These are phyloP conservation scores for Hypoxylon lienhwacheense DNA, from an alignment of 495 filamentous ascomycete species.

Conservation along the genomic window DNA sequence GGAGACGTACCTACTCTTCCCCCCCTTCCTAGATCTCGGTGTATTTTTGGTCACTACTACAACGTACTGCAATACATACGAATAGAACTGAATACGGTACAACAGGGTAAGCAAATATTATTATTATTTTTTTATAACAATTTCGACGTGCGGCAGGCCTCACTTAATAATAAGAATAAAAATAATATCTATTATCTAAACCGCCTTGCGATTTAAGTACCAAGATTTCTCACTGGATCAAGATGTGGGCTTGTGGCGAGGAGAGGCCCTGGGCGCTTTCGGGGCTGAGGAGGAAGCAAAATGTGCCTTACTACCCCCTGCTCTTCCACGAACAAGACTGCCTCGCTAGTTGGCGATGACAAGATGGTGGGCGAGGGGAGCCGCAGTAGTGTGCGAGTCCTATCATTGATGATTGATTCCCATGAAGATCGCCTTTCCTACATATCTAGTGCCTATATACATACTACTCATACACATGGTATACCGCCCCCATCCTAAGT, in stretches of 20 bases:
- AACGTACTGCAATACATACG: constrained; percentile 22
- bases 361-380: constrained; percentile 28
- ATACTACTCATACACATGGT: constrained; percentile 1
- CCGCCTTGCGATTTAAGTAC: constrained; percentile 28
- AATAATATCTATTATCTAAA: constrained; percentile 19
- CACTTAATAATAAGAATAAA: constrained; percentile 10
- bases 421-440: constrained; percentile 24
- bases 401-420: constrained; percentile 30
- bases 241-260: constrained; percentile 27
- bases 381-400: constrained; percentile 38
- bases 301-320: constrained; percentile 37
- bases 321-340: constrained; percentile 16
- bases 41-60: constrained; percentile 22
- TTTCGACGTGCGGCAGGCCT: constrained; percentile 15
- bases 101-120: constrained; percentile 18
- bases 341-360: constrained; percentile 28
- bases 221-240: constrained; percentile 14
- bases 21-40: constrained; percentile 21
- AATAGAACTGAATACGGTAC: constrained; percentile 1
- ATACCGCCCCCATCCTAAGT: constrained; percentile 31
- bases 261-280: constrained; percentile 24
- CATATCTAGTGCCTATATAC: not conserved
- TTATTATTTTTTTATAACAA: too few relatives aligned
- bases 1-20: too few relatives aligned
- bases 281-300: constrained; percentile 40